phyloP scores from a whole-genome alignment of 2,329 filamentous ascomycete species.

The Phaeosphaeria sp. region DNA sequence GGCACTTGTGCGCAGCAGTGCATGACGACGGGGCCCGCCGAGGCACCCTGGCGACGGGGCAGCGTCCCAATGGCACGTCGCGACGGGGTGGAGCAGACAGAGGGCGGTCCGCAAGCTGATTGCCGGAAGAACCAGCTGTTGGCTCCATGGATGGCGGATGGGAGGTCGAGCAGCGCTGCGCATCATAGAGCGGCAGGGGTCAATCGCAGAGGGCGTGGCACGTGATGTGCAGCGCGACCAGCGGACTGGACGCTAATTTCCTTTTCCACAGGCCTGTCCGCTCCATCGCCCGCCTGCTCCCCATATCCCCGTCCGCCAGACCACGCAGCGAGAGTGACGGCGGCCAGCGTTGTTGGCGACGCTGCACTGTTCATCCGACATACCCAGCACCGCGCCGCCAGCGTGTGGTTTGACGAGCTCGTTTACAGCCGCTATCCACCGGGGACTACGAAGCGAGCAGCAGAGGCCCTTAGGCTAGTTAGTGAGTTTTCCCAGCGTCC shows the following conservation, averaged over 20 bases:
- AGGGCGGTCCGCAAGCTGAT: conserved; percentile 16
- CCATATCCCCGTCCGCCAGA: background rate
- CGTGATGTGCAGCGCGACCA: background rate
- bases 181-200: background rate
- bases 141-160: background rate
- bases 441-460: background rate
- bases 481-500: background rate
- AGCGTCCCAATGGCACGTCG: conserved; percentile 11
- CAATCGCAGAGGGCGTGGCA: background rate
- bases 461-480: too few relatives aligned
- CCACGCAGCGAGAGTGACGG: background rate
- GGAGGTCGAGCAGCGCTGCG: background rate
- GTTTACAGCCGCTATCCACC: background rate
- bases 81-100: conserved; percentile 4
- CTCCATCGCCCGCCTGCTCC: background rate
- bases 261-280: conserved; percentile 1
- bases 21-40: conserved; percentile 14
- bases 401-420: background rate
- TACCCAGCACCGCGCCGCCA: background rate
- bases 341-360: background rate
- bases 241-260: background rate
- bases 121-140: conserved; percentile 21
- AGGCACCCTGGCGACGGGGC: conserved; percentile 6
- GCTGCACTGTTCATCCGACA: background rate
- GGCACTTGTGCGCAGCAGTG: conserved; percentile 11